Conservation (phyloP, 352 stramenopile genomes). For the Phytopythium boreale region DNA sequence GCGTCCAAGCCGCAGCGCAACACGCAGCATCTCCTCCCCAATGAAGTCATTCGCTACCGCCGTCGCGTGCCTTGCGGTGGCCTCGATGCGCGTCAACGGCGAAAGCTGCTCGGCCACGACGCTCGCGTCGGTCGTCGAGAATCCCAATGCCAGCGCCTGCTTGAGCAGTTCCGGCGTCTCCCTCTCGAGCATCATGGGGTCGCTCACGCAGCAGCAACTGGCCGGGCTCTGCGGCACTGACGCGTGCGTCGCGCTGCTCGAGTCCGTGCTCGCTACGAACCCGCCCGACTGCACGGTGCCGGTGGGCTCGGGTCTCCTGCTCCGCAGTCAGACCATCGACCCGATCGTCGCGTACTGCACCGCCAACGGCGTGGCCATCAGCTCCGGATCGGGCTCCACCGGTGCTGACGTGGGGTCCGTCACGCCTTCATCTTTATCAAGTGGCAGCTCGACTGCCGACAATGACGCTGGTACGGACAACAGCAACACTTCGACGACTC, state of each 20-base stretch:
- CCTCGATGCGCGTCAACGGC: background rate
- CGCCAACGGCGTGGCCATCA: slow-evolving; percentile 10
- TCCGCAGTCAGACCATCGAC: slow-evolving; percentile 16
- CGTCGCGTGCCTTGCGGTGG: background rate
- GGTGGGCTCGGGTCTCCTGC: slow-evolving; percentile 5
- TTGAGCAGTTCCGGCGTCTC: background rate
- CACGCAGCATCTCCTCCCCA: too few species aligned
- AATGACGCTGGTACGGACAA: background rate
- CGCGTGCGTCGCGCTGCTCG: slow-evolving; percentile 14
- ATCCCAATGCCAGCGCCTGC: background rate
- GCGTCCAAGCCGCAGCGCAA: too few species aligned
- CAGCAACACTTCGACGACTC: background rate
- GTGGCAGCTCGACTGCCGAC: background rate
- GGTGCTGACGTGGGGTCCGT: slow-evolving; percentile 1
- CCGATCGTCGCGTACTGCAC: slow-evolving; percentile 13
- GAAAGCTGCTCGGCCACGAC: background rate
- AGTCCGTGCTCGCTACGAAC: slow-evolving; percentile 10
- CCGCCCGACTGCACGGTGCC: slow-evolving; percentile 15
- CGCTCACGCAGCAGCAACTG: slow-evolving; percentile 4
- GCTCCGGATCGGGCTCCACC: background rate
- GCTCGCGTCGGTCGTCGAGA: background rate
- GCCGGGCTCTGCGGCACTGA: slow-evolving; percentile 8
- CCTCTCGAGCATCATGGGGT: background rate
- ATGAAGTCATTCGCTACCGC: background rate
- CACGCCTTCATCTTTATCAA: background rate